phyloP scores from a whole-genome alignment of 140 eudicot species.

The Eryngium alpinum region DNA sequence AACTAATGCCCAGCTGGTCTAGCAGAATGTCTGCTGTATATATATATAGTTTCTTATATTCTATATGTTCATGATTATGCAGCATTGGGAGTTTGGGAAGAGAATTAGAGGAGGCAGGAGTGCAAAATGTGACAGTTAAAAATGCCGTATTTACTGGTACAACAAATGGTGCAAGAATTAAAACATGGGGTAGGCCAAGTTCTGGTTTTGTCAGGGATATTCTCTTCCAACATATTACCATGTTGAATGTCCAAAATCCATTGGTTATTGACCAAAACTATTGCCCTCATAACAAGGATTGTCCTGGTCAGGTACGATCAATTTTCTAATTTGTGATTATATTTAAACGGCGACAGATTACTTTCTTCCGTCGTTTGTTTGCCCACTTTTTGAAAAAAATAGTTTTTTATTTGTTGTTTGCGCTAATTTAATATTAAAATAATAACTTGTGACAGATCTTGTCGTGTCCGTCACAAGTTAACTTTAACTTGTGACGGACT shows the following conservation, averaged over 20 bases:
- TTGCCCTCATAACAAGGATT: not conserved
- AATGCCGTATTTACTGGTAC: slow-evolving; percentile 11
- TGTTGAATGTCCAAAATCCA: not conserved
- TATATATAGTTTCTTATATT: not conserved
- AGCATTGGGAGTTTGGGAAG: slow-evolving; percentile 32
- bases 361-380: too few species aligned
- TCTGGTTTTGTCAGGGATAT: slow-evolving; percentile 19
- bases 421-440: too few species aligned
- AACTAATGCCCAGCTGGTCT: too few species aligned
- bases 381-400: too few species aligned
- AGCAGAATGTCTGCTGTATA: too few species aligned
- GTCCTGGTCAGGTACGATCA: not conserved
- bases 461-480: too few species aligned
- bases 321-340: not conserved
- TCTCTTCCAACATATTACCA: slow-evolving; percentile 22
- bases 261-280: slow-evolving; percentile 8
- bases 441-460: too few species aligned
- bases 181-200: slow-evolving; percentile 32
- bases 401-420: too few species aligned
- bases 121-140: slow-evolving; percentile 11
- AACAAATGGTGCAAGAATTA: slow-evolving; percentile 28
- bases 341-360: too few species aligned
- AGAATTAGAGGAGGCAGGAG: slow-evolving; percentile 20
- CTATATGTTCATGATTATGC: not conserved
- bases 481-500: too few species aligned